phyloP scores from a whole-genome alignment of 495 filamentous ascomycete genomes.

The Aspergillus kassunensis region DNA sequence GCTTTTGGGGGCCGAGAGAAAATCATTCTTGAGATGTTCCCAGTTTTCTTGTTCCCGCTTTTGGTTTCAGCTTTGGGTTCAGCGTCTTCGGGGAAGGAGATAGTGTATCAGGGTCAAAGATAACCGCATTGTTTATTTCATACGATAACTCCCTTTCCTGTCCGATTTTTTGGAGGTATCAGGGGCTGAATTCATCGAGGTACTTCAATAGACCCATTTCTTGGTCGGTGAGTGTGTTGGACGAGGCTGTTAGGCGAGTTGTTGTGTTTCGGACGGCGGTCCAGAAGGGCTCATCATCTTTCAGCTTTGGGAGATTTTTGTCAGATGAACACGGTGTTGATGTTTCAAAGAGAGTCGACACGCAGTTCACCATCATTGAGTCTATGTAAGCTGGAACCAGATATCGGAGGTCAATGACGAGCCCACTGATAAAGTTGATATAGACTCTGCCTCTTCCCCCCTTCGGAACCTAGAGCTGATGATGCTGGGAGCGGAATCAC shows the following conservation, averaged over 20 bases:
- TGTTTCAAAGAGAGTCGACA: conserved; percentile 9
- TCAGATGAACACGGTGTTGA: too few relatives aligned
- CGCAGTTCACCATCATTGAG: conserved; percentile 14
- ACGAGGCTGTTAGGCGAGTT: conserved; percentile 5
- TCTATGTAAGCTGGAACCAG: conserved; percentile 9
- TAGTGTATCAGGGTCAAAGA: conserved; percentile 22
- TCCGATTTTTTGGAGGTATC: conserved; percentile 12
- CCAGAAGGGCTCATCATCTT: conserved; percentile 12
- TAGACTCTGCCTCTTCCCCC: too few relatives aligned
- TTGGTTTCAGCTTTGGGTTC: background rate
- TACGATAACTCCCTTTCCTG: conserved; percentile 17
- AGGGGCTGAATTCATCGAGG: conserved; percentile 11
- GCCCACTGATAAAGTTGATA: conserved; percentile 13
- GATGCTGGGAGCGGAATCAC: conserved; percentile 9
- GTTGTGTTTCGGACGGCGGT: conserved; percentile 14
- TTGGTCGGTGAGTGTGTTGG: conserved; percentile 17
- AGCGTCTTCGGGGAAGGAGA: background rate
- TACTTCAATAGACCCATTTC: conserved; percentile 17
- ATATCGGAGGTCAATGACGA: conserved; percentile 15
- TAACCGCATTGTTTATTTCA: conserved; percentile 18
- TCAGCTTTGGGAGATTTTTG: too few relatives aligned
- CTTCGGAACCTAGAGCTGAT: too few relatives aligned
- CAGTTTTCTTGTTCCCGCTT: background rate
- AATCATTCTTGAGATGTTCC: conserved; percentile 13
- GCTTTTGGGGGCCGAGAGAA: conserved; percentile 21